Evolutionary conservation across 495 filamentous ascomycete genomes (phyloP).

Genomic region (Podospora appendiculata): DNA sequence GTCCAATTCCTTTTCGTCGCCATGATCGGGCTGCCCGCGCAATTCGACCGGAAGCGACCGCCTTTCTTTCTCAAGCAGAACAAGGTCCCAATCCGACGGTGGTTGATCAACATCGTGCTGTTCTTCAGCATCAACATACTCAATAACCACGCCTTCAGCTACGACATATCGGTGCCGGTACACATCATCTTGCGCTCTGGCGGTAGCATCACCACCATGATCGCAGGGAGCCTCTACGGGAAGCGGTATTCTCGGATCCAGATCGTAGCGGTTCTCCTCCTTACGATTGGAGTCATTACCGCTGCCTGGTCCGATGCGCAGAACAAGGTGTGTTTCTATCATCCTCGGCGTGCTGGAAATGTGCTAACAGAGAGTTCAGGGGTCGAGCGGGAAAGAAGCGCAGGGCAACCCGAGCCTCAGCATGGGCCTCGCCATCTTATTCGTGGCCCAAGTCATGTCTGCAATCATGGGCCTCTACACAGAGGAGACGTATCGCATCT

Average conservation of each 20-base stretch:
- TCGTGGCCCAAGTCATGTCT: conserved; percentile 81
- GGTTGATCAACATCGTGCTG: conserved; percentile 80
- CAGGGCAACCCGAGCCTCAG: conserved; percentile 40
- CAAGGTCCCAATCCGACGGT: conserved; percentile 75
- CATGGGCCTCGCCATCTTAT: conserved; percentile 76
- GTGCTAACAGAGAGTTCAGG: conserved; percentile 17
- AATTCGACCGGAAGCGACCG: conserved; percentile 50
- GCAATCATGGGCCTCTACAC: conserved; percentile 94
- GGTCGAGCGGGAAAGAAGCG: conserved; percentile 17
- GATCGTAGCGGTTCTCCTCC: conserved; percentile 65
- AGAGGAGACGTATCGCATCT: conserved; percentile 74
- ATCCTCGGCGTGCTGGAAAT: neutral
- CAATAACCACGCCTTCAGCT: conserved; percentile 97
- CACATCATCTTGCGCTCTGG: conserved; percentile 96
- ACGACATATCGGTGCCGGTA: conserved; percentile 90
- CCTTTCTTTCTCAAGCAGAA: conserved; percentile 67
- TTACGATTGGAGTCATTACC: conserved; percentile 79
- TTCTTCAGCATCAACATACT: conserved; percentile 89
- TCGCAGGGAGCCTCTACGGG: conserved; percentile 74
- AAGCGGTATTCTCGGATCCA: conserved; percentile 78
- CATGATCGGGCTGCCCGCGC: conserved; percentile 66
- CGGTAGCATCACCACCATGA: conserved; percentile 88
- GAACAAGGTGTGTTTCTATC: conserved; percentile 52
- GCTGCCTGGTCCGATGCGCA: conserved; percentile 84
- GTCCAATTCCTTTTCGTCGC: conserved; percentile 87